Base-by-base conservation (phyloP, 2,329 filamentous ascomycete species). In the Leptographium flavum region DNA sequence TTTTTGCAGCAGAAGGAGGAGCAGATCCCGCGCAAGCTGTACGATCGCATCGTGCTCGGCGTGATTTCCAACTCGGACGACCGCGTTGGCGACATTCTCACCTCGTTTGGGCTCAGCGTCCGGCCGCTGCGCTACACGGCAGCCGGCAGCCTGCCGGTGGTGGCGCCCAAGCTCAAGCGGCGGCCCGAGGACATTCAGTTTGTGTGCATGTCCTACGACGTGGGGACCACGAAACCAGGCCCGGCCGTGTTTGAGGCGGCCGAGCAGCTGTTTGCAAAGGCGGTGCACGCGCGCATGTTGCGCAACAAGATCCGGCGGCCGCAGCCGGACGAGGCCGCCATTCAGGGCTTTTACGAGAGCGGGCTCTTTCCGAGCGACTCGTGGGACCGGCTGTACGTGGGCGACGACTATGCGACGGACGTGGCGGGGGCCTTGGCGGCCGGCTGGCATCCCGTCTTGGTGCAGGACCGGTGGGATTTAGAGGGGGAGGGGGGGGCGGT, bases 11-110 rank as follows among this genome's bases (percentile, higher is more conserved):
- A 43, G 13, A 6, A 33, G 27, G 9, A 19, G 23, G 25, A 15
- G 9, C 13, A 2, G 14, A 23, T 13, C 4, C 6, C n/a, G 14
- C 15, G 21, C 4, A 28, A 28, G 17, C 3, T 15, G 7, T 49
- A 46, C 14, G 44, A 37, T 22, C 22, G 27, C 7, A 30, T 69
- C 5, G 59, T 75, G 2, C 60, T 77, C 5, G 76, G 76, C 23
- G 63, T 81, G 6, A 66, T 81, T 42, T 76, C 75, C 11, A 81
- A 81, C 55, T 80, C 76, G 0, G 77, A 82, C 51, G 67, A 74
- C 54, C 64, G 76, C n/a, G 71, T 79, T 0, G 66, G 69, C 0
- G 57, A 58, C 23, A 66, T 81, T 21, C 57, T 81, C 4, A 58
- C 64, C 1, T 73, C 72, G 0, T 58, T 80, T 5, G 73, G 71